Evolutionary conservation across 139 green algal genomes (phyloP), one percentile per base, ranked within the genome.

Genomic region (Microglena sp.): DNA sequence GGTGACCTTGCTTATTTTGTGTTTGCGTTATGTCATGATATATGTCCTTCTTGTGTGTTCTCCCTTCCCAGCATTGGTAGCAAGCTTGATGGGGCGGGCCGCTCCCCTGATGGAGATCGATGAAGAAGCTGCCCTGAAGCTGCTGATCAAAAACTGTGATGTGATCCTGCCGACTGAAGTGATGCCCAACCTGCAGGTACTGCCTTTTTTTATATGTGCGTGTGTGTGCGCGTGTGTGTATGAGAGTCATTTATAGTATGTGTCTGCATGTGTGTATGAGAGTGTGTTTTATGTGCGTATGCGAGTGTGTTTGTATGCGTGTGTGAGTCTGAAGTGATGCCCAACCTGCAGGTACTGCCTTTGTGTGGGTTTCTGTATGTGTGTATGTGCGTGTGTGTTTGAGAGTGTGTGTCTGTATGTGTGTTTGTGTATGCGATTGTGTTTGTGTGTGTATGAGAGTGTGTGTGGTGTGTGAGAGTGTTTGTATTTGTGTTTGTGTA

Each of bases 141-240:
- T 76, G 69, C 69, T 81, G 28, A 67, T 60, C 2, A 33, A 44
- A 2, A 33, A 65, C 2, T 36, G 45, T 22, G 74, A 81, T 7
- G 50, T 53, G 5, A 29, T 81, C 43, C 69, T 69, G 11, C 69
- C 69, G 15, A 22, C 36, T 5, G 61, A 61, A 22, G 74, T 81
- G 54, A 80, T 91, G 43, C 61, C 76, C 11, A 57, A 64, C 4
- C 44, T 90, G 28, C 80, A 87, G 76, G 82, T 77, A 44, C 6
- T 1, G 53, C 18, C 4, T n/a, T 26, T 58, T 58, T 50, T 11
- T 50, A 18, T 50, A 18, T 50, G 40, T 50, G 40, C 18, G 40
- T 50, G 40, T 50, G 40, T 50, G 40, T 50, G 40, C 40, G 40
- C 18, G 40, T 50, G 40, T 50, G 40, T 50, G 40, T 50, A 11